Conservation (phyloP, 2,329 filamentous ascomycete genomes). For the Amesomyces nigricolor region DNA sequence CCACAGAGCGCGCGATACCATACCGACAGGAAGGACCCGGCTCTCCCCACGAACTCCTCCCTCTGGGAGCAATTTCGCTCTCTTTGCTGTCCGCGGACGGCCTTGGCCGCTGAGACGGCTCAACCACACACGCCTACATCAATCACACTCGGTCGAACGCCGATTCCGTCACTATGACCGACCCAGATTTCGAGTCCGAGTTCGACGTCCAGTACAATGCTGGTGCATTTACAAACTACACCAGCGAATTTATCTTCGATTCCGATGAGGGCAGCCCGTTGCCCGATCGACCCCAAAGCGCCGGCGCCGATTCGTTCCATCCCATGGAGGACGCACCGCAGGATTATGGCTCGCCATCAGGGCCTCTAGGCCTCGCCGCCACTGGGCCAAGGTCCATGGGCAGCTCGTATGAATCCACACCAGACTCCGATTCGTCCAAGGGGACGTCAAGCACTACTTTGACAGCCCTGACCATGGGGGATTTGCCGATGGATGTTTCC, state of each 20-base stretch:
- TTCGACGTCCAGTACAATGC: constrained; percentile 14
- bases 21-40: too few species aligned
- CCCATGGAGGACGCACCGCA: constrained; percentile 10
- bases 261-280: constrained; percentile 21
- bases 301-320: constrained; percentile 14
- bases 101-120: not conserved
- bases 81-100: not conserved
- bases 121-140: not conserved
- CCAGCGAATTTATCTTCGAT: constrained; percentile 21
- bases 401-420: constrained; percentile 28
- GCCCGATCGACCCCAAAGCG: constrained; percentile 12
- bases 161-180: constrained; percentile 11
- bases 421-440: constrained; percentile 44
- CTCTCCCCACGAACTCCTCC: too few species aligned
- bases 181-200: constrained; percentile 8
- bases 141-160: not conserved
- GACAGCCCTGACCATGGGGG: constrained; percentile 39
- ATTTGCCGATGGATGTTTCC: constrained; percentile 41
- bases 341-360: constrained; percentile 18
- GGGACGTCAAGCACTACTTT: constrained; percentile 43
- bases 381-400: constrained; percentile 22
- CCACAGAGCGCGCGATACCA: too few species aligned
- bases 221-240: constrained; percentile 1
- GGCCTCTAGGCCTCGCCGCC: constrained; percentile 14
- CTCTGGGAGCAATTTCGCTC: not conserved